phyloP scores from a whole-genome alignment of 495 filamentous ascomycete genomes.

The Neurospora sp. region DNA sequence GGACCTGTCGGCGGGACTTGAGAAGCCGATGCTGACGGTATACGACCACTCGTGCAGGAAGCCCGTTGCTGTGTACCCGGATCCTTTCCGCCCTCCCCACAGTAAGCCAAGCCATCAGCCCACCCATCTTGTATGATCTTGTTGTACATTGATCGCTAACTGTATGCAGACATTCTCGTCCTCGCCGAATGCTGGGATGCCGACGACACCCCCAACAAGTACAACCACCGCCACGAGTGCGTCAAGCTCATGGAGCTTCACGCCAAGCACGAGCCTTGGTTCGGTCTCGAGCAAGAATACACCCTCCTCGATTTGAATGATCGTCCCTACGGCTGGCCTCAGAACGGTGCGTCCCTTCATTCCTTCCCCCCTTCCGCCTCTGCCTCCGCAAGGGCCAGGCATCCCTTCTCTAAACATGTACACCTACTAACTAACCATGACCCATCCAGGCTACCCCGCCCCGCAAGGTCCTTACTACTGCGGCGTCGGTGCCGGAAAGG shows the following conservation, averaged over 20 bases:
- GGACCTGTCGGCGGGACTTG: too few relatives aligned
- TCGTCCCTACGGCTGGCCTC: constrained; percentile 87
- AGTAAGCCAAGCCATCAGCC: not conserved
- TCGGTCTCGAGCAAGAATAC: constrained; percentile 85
- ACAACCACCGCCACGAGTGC: constrained; percentile 65
- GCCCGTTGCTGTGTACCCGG: constrained; percentile 59
- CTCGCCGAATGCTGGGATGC: constrained; percentile 88
- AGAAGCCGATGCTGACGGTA: too few relatives aligned
- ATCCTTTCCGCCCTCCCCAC: constrained; percentile 65
- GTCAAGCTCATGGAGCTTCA: constrained; percentile 71
- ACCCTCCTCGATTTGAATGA: constrained; percentile 57
- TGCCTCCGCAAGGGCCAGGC: too few relatives aligned
- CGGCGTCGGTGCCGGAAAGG: constrained; percentile 87
- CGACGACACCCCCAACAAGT: constrained; percentile 90
- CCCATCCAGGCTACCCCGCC: constrained; percentile 71
- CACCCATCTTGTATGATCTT: constrained; percentile 55
- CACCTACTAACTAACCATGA: too few relatives aligned
- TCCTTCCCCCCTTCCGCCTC: too few relatives aligned
- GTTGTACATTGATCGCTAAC: not conserved
- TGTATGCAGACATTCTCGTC: constrained; percentile 48
- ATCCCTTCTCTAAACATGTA: too few relatives aligned
- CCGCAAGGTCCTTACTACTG: constrained; percentile 92
- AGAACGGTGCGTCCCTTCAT: not conserved
- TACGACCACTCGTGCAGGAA: constrained; percentile 22
- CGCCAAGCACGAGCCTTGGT: constrained; percentile 75